Evolutionary conservation across 805 yeast species (phyloP), one percentile per base, ranked within the genome.

Genomic region (Starmerella cellae): DNA sequence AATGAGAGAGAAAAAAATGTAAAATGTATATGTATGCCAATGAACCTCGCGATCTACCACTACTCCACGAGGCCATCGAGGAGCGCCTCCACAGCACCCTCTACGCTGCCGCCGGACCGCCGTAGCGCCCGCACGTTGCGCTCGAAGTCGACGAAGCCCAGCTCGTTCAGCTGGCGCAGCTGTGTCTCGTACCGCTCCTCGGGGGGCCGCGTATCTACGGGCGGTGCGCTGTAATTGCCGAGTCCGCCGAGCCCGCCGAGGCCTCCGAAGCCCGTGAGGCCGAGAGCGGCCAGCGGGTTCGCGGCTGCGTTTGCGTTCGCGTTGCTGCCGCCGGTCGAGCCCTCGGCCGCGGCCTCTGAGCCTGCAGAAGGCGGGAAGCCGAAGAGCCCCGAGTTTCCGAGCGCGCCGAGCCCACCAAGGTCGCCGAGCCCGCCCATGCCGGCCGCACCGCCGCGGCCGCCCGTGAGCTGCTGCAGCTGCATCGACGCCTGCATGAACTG

Each of bases 81-180:
- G 53, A 87, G 66, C 41, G 83, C 82, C 61, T 88, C 96, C 39
- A 88, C 69, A 10, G 98, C 98, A 36, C 96, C 96, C 64, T 88
- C 95, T 21, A 88, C 96, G 49, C 87, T 82, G 8, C 98, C 98
- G 27, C 98, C 98, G 42, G 88, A 76, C 64, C 97, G 76, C 66
- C 96, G 76, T 55, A 91, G 70, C 1, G 97, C 97, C 23, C 76
- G 77, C 20, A 91, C 85, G 57, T 91, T 91, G 52, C 82, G 72
- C 52, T 88, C 97, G 58, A 88, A 88, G 52, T 88, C 96, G 52
- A 74, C 75, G 65, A 88, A 88, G 5, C 91, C 91, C 72, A 81
- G 78, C 55, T 81, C 88, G 57, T 79, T 82, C 54, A 79, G 65
- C 57, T 80, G 88, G 54, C 82, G 73, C 49, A 79, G 63, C 58